These are phyloP conservation scores for Udeniomyces megalosporus DNA, from an alignment of 768 basidiomycete genomes.

Conservation along the genomic window DNA sequence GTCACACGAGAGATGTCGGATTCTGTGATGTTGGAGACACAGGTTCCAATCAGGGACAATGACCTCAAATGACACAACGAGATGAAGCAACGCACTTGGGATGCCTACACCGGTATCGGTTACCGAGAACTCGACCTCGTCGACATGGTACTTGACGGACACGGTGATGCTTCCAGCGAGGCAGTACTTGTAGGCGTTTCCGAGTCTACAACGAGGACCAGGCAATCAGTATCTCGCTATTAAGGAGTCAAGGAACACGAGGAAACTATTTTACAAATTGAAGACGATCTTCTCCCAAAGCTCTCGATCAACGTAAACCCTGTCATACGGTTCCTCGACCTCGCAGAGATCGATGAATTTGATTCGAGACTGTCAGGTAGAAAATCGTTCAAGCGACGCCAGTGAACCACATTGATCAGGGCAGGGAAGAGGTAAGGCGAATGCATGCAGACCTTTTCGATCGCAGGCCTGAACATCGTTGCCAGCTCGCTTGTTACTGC, in stretches of 20 bases:
- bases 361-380: slow-evolving; percentile 6
- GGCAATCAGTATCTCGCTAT: no score
- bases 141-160: background rate
- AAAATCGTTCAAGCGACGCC: no score
- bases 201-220: no score
- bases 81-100: background rate
- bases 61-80: no score
- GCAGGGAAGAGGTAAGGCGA: no score
- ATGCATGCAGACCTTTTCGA: slow-evolving; percentile 19
- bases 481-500: slow-evolving; percentile 28
- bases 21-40: no score
- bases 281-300: slow-evolving; percentile 31
- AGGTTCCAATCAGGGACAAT: no score
- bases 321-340: slow-evolving; percentile 7
- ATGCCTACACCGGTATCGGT: slow-evolving; percentile 10
- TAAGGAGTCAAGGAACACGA: slow-evolving; percentile 10
- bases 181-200: slow-evolving; percentile 11
- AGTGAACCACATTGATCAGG: no score
- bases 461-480: slow-evolving; percentile 28
- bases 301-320: slow-evolving; percentile 28
- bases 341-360: slow-evolving; percentile 26
- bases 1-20: slow-evolving; percentile 6
- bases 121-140: slow-evolving; percentile 2
- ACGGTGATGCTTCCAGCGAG: background rate
- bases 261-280: slow-evolving; percentile 25